phyloP scores from a whole-genome alignment of 192 early-diverging fungal species.

The Dispira parvispora region DNA sequence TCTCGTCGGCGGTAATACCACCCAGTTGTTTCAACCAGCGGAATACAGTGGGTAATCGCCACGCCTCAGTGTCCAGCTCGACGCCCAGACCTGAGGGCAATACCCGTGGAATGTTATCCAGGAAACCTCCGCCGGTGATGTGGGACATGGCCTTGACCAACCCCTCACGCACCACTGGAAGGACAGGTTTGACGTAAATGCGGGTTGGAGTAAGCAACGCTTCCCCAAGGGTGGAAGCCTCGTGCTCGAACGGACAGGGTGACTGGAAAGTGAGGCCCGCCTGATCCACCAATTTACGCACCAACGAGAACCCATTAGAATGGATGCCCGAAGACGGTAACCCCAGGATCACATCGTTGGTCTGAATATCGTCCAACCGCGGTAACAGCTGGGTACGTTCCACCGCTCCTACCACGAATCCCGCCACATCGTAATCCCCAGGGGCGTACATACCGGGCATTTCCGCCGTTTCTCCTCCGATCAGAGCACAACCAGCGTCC shows the following conservation, averaged over 20 bases:
- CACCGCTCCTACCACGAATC: slow-evolving; percentile 94
- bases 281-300: slow-evolving; percentile 71
- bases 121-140: slow-evolving; percentile 97
- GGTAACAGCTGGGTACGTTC: slow-evolving; percentile 82
- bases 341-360: slow-evolving; percentile 77
- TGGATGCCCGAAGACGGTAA: slow-evolving; percentile 93
- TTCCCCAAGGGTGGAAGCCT: slow-evolving; percentile 43
- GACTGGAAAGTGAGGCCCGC: slow-evolving; percentile 56
- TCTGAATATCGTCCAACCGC: slow-evolving; percentile 48
- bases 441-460: slow-evolving; percentile 91
- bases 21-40: slow-evolving; percentile 83
- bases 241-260: slow-evolving; percentile 66
- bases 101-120: slow-evolving; percentile 94
- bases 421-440: slow-evolving; percentile 87
- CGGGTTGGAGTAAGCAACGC: slow-evolving; percentile 84
- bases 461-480: slow-evolving; percentile 98
- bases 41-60: slow-evolving; percentile 84
- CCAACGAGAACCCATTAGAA: slow-evolving; percentile 98
- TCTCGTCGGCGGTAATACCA: slow-evolving; percentile 43
- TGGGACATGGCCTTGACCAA: slow-evolving; percentile 94
- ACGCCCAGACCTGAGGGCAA: slow-evolving; percentile 73
- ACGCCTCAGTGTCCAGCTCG: slow-evolving; percentile 60
- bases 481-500: slow-evolving; percentile 78
- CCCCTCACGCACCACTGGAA: slow-evolving; percentile 56
- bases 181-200: slow-evolving; percentile 86